Conservation (phyloP, 2,329 filamentous ascomycete species). For the Chrysoporthe austroafricana region DNA sequence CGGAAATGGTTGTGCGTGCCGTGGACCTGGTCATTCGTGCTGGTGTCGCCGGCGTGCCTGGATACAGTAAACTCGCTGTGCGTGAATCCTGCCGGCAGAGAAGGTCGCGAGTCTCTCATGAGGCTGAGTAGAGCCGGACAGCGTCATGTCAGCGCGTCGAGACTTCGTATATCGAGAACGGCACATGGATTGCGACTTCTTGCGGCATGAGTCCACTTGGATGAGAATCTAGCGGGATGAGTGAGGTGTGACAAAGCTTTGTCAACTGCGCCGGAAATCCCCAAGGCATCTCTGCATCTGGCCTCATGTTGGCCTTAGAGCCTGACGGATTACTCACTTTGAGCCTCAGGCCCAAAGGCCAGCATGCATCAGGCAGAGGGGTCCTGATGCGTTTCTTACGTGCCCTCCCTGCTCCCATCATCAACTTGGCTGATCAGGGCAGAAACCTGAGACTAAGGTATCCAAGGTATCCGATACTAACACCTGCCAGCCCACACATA, state of each 20-base stretch:
- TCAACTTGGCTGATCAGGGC: background rate
- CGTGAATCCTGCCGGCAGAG: background rate
- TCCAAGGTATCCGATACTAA: too few relatives aligned
- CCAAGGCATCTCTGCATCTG: conserved; percentile 28
- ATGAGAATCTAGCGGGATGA: background rate
- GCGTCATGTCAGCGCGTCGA: background rate
- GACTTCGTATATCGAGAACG: too few relatives aligned
- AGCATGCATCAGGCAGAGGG: background rate
- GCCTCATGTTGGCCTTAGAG: conserved; percentile 23
- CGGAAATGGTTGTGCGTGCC: background rate
- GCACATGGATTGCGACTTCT: background rate
- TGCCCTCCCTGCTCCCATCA: background rate
- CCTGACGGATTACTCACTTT: conserved; percentile 20
- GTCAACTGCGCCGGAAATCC: background rate
- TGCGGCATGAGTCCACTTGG: background rate
- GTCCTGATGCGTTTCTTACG: too few relatives aligned
- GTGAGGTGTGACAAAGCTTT: background rate
- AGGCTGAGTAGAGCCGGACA: background rate
- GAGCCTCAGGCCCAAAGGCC: conserved; percentile 8
- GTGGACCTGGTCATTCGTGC: background rate
- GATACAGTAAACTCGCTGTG: background rate
- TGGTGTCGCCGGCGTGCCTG: background rate
- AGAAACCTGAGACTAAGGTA: too few relatives aligned
- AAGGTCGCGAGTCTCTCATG: background rate
- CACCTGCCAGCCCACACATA: too few relatives aligned